Percentiles rank a stretch among this genome's conserved stretches.
Conservation (phyloP, 2,329 filamentous ascomycete species). For the Trematosphaeria pertusa region DNA sequence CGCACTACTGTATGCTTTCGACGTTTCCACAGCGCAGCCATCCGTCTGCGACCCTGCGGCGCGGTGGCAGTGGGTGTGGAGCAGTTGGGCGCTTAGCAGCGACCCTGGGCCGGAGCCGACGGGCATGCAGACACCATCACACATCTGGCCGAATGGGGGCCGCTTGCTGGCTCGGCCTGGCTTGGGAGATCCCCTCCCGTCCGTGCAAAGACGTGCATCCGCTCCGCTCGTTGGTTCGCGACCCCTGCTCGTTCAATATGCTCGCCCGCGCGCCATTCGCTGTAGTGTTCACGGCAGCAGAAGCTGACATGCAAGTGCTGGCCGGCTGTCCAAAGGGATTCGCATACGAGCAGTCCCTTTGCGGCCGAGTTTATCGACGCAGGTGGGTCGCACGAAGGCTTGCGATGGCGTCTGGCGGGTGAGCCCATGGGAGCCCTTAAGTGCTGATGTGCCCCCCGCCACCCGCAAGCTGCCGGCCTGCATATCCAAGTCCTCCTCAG, state of each 20-base stretch:
- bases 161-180: too few species aligned
- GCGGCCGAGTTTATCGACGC: constrained; percentile 14
- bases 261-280: constrained; percentile 32
- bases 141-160: too few species aligned
- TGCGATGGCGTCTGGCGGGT: constrained; percentile 14
- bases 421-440: constrained; percentile 31
- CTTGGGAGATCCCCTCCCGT: too few species aligned
- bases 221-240: constrained; percentile 37
- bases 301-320: constrained; percentile 39
- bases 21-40: too few species aligned
- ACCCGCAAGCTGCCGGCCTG: constrained; percentile 31
- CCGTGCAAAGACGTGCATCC: too few species aligned
- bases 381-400: constrained; percentile 2
- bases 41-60: too few species aligned
- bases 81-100: too few species aligned
- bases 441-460: constrained; percentile 36
- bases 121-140: too few species aligned
- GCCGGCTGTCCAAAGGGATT: constrained; percentile 11
- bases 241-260: constrained; percentile 41
- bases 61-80: too few species aligned
- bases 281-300: too few species aligned
- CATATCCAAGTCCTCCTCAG: constrained; percentile 9
- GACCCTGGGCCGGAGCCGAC: too few species aligned
- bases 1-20: too few species aligned
- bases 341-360: constrained; percentile 25